Percentiles rank a stretch among this genome's conserved stretches.
phyloP scores from a whole-genome alignment of 1,284 basidiomycete genomes.

The Marasmius tenuissimus region DNA sequence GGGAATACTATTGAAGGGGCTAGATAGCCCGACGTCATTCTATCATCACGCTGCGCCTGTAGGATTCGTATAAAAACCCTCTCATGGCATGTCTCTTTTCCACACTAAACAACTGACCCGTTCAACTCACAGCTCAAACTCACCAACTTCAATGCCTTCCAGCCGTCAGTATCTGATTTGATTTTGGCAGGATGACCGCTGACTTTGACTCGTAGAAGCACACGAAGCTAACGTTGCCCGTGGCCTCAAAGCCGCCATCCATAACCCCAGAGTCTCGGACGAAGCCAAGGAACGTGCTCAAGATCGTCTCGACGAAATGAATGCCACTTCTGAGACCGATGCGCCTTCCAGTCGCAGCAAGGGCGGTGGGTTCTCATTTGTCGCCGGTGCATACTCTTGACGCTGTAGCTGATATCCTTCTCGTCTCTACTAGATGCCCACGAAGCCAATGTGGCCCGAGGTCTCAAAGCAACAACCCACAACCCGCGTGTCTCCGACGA shows the following conservation, averaged over 20 bases:
- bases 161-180: too few species aligned
- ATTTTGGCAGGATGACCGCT: too few species aligned
- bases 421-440: background rate
- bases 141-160: too few species aligned
- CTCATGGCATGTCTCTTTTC: too few species aligned
- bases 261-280: constrained; percentile 52
- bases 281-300: constrained; percentile 40
- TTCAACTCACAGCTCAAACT: too few species aligned
- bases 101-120: too few species aligned
- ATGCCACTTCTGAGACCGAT: background rate
- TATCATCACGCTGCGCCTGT: too few species aligned
- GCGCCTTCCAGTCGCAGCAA: background rate
- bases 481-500: constrained; percentile 35
- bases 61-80: too few species aligned
- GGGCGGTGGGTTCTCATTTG: background rate
- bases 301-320: background rate
- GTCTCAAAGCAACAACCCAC: constrained; percentile 52
- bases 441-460: constrained; percentile 40
- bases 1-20: too few species aligned
- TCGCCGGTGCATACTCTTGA: background rate
- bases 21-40: too few species aligned
- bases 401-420: background rate
- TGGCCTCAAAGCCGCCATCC: constrained; percentile 53
- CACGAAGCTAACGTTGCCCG: constrained; percentile 36
- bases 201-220: background rate